Evolutionary conservation across 179 eudicot genomes (phyloP).

Genomic region (Drosera spatulata): DNA sequence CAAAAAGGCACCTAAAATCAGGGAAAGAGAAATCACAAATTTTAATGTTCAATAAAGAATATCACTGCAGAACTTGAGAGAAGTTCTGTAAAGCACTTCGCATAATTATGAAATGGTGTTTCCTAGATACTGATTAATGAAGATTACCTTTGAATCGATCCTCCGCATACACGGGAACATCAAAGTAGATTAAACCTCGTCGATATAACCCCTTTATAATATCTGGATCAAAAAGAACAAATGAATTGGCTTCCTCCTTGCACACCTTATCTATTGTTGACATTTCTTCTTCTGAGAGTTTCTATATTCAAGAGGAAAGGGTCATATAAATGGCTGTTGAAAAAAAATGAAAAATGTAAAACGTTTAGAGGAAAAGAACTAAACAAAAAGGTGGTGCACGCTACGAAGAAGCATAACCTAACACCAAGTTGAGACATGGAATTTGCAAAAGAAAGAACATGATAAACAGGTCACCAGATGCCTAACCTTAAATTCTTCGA

Average conservation of each 20-base stretch:
- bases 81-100: not conserved
- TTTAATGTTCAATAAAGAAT: too few relatives aligned
- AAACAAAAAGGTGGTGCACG: too few relatives aligned
- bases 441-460: not conserved
- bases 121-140: not conserved
- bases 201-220: slow-evolving; percentile 72
- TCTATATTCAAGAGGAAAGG: slow-evolving; percentile 26
- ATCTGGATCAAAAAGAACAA: slow-evolving; percentile 75
- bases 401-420: not conserved
- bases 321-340: not conserved
- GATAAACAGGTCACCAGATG: not conserved
- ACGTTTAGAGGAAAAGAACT: not conserved
- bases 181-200: slow-evolving; percentile 90
- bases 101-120: too few relatives aligned
- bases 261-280: slow-evolving; percentile 96
- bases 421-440: not conserved
- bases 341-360: not conserved
- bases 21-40: too few relatives aligned
- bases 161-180: slow-evolving; percentile 86
- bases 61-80: not conserved
- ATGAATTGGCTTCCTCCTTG: slow-evolving; percentile 94
- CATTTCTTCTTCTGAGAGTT: slow-evolving; percentile 97
- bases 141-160: slow-evolving; percentile 87
- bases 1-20: too few relatives aligned
- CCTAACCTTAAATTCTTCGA: slow-evolving; percentile 94